phyloP scores from a whole-genome alignment of 352 stramenopile genomes.

The Globisporangium parvum region DNA sequence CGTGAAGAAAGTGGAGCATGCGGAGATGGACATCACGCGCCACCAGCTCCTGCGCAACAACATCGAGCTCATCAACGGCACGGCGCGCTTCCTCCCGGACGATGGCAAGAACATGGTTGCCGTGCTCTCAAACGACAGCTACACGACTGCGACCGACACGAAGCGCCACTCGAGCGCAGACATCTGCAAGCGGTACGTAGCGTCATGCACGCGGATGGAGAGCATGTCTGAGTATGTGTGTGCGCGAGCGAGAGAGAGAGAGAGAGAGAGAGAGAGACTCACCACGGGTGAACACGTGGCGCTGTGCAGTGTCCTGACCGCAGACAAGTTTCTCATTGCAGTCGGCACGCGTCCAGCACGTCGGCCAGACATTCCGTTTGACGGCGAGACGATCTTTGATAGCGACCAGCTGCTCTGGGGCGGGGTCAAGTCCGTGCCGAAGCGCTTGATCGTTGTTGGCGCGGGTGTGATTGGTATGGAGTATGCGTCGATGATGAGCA shows the following conservation, averaged over 20 bases:
- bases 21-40: slow-evolving; percentile 82
- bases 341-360: slow-evolving; percentile 81
- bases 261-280: not conserved
- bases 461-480: slow-evolving; percentile 90
- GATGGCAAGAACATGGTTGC: slow-evolving; percentile 70
- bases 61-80: slow-evolving; percentile 77
- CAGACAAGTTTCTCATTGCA: slow-evolving; percentile 82
- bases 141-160: slow-evolving; percentile 69
- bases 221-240: not conserved
- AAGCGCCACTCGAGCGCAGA: slow-evolving; percentile 68
- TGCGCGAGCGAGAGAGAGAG: too few species aligned
- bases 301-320: slow-evolving; percentile 60
- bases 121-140: slow-evolving; percentile 80
- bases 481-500: slow-evolving; percentile 90
- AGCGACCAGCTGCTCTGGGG: slow-evolving; percentile 84
- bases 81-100: slow-evolving; percentile 66
- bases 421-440: slow-evolving; percentile 59
- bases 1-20: slow-evolving; percentile 75
- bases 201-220: not conserved
- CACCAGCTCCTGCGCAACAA: slow-evolving; percentile 79
- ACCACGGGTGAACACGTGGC: not conserved
- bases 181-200: slow-evolving; percentile 74
- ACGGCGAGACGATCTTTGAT: slow-evolving; percentile 83
- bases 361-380: slow-evolving; percentile 78
- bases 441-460: slow-evolving; percentile 76